These are phyloP conservation scores for Aureobasidium namibiae DNA, from an alignment of 2,329 filamentous ascomycete species.

Conservation along the genomic window DNA sequence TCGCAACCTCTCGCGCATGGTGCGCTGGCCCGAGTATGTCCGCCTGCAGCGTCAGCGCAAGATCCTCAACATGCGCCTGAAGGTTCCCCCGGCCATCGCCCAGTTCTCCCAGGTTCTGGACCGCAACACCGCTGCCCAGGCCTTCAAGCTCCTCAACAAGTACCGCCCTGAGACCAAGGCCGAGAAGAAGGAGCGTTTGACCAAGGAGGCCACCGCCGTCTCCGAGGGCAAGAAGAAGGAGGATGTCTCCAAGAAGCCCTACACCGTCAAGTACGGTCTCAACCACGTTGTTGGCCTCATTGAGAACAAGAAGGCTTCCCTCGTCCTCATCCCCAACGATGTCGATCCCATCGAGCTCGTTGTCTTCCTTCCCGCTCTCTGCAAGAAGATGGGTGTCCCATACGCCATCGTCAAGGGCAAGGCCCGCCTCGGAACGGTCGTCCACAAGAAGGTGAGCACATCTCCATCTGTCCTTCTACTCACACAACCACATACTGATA, in stretches of 20 bases:
- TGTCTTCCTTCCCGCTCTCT: slow-evolving; percentile 96
- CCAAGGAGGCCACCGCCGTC: slow-evolving; percentile 95
- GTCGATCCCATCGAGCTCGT: slow-evolving; percentile 99
- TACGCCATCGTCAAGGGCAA: slow-evolving; percentile 99
- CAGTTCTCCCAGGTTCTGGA: slow-evolving; percentile 98
- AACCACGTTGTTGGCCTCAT: slow-evolving; percentile 98
- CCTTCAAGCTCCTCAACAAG: slow-evolving; percentile 99
- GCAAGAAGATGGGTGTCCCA: slow-evolving; percentile 99
- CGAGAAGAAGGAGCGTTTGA: slow-evolving; percentile 99
- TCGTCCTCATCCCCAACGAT: slow-evolving; percentile 98
- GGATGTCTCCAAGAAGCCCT: slow-evolving; percentile 99
- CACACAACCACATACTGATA: slow-evolving; percentile 19
- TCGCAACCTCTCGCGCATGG: slow-evolving; percentile 95
- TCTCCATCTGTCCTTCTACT: not conserved
- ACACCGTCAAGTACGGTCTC: slow-evolving; percentile 97
- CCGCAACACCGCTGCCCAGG: slow-evolving; percentile 92
- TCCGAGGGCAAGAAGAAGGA: slow-evolving; percentile 99
- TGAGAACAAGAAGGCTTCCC: slow-evolving; percentile 99
- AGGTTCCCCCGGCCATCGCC: slow-evolving; percentile 93
- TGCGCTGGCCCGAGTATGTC: slow-evolving; percentile 99
- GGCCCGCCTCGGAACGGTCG: slow-evolving; percentile 95
- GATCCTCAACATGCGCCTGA: slow-evolving; percentile 96
- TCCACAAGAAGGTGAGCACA: slow-evolving; percentile 87
- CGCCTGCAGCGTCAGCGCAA: slow-evolving; percentile 91
- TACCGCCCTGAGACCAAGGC: slow-evolving; percentile 98